A percentile compares a stretch with the other conserved stretches of the same genome.
Evolutionary conservation across 1,284 basidiomycete species (phyloP).

Genomic region (Cerioporus squamosus): DNA sequence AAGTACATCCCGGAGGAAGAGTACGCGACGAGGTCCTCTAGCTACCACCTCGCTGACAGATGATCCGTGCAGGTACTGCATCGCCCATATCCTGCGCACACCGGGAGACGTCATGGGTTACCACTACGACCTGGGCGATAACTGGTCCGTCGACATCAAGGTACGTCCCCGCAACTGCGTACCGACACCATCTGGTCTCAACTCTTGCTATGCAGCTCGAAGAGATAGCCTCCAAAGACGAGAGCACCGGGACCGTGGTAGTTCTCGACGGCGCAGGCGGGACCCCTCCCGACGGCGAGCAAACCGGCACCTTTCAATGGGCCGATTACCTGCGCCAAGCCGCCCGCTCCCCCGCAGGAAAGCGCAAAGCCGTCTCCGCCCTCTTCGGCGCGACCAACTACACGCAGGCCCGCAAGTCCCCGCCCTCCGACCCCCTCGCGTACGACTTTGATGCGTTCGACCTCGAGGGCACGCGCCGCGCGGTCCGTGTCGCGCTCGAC

Average conservation of each 20-base stretch:
- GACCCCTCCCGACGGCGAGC: slow-evolving; percentile 15
- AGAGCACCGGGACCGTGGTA: slow-evolving; percentile 14
- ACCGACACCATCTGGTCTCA: not conserved
- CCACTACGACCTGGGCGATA: slow-evolving; percentile 19
- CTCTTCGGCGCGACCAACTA: slow-evolving; percentile 17
- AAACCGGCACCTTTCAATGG: slow-evolving; percentile 9
- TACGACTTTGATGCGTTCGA: slow-evolving; percentile 23
- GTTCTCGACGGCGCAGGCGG: slow-evolving; percentile 22
- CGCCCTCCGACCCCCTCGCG: not conserved
- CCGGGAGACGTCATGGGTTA: slow-evolving; percentile 3
- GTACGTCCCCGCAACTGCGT: not conserved
- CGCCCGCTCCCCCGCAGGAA: not conserved
- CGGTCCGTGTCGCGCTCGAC: slow-evolving; percentile 14
- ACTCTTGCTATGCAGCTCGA: slow-evolving; percentile 9
- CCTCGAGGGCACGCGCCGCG: slow-evolving; percentile 13
- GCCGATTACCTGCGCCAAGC: slow-evolving; percentile 5
- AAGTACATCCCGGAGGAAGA: slow-evolving; percentile 6
- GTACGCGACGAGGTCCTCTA: not conserved
- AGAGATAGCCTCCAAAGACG: slow-evolving; percentile 10
- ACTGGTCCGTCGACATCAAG: slow-evolving; percentile 16
- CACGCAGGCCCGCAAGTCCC: not conserved
- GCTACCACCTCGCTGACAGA: not conserved
- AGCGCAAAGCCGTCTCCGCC: slow-evolving; percentile 4
- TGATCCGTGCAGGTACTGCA: not conserved
- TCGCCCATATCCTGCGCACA: slow-evolving; percentile 6